A percentile compares a stretch with the other conserved stretches of the same genome.
These are phyloP conservation scores for Oxyria digyna DNA, from an alignment of 148 eudicot species.

Conservation along the genomic window DNA sequence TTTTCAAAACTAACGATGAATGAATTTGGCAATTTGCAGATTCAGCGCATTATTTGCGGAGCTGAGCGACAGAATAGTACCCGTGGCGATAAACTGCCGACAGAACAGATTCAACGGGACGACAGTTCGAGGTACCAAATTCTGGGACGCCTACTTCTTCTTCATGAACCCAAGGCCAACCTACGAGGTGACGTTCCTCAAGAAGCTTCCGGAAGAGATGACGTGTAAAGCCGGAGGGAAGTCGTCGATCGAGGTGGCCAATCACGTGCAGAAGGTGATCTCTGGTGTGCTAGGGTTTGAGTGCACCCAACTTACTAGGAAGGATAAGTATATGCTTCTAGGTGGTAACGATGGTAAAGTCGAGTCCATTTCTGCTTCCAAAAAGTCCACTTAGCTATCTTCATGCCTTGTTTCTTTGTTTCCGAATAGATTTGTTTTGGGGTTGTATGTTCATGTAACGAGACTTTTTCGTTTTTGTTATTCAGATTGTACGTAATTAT, in stretches of 20 bases:
- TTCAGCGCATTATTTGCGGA: conserved; percentile 94
- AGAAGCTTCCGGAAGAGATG: conserved; percentile 65
- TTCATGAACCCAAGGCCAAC: conserved; percentile 98
- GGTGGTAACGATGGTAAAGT: conserved; percentile 98
- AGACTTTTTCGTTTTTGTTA: too few relatives aligned
- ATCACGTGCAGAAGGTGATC: conserved; percentile 83
- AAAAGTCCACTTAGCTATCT: conserved; percentile 15
- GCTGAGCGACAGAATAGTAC: conserved; percentile 86
- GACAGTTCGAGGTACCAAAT: conserved; percentile 73
- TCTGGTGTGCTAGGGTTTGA: conserved; percentile 81
- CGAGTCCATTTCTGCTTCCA: conserved; percentile 60
- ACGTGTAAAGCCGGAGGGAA: conserved; percentile 66
- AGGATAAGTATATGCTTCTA: conserved; percentile 86
- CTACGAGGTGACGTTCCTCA: conserved; percentile 76
- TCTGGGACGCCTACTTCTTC: conserved; percentile 91
- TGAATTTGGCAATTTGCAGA: conserved; percentile 9
- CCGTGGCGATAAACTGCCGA: conserved; percentile 65
- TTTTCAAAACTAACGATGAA: too few relatives aligned
- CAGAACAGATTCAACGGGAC: conserved; percentile 83
- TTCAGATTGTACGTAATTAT: too few relatives aligned
- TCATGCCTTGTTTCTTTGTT: too few relatives aligned
- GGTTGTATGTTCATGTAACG: too few relatives aligned
- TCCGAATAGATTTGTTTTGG: too few relatives aligned
- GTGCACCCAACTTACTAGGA: conserved; percentile 87
- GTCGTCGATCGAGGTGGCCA: conserved; percentile 83